Percentiles rank a stretch among this genome's conserved stretches.
These are phyloP conservation scores for Silene noctiflora DNA, from an alignment of 179 eudicot genomes.

Conservation along the genomic window DNA sequence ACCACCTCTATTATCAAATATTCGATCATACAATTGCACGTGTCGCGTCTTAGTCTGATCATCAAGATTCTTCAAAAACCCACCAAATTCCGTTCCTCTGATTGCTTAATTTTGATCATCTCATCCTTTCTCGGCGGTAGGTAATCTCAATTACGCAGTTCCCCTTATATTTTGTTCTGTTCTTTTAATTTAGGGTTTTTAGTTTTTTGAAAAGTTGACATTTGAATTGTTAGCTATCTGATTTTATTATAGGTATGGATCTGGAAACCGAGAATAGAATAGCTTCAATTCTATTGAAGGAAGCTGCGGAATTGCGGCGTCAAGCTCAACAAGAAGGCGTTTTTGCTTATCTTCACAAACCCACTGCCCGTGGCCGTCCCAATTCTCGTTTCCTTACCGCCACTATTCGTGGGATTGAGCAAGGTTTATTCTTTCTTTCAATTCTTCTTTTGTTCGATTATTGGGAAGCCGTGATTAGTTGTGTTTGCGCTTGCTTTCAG, in stretches of 20 bases:
- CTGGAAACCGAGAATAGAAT: slow-evolving; percentile 82
- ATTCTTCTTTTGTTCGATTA: neutral
- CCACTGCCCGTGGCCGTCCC: slow-evolving; percentile 71
- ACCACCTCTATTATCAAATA: too few species aligned
- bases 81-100: neutral
- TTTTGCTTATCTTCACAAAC: slow-evolving; percentile 69
- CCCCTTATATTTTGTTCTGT: neutral
- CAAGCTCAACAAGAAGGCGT: slow-evolving; percentile 81
- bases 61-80: neutral
- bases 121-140: neutral
- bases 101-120: neutral
- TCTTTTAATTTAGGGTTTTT: neutral
- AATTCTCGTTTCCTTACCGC: slow-evolving; percentile 90
- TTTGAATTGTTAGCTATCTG: neutral
- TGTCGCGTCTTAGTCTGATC: too few species aligned
- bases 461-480: too few species aligned
- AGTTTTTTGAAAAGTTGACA: neutral
- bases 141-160: neutral
- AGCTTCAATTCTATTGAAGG: slow-evolving; percentile 73
- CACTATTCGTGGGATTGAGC: slow-evolving; percentile 85
- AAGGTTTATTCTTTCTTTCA: slow-evolving; percentile 37
- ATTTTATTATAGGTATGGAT: slow-evolving; percentile 43
- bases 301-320: slow-evolving; percentile 81
- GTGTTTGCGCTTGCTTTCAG: too few species aligned
- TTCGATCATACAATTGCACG: too few species aligned